phyloP scores from a whole-genome alignment of 1,139 yeast species.

The Arxiozyma slooffiae region DNA sequence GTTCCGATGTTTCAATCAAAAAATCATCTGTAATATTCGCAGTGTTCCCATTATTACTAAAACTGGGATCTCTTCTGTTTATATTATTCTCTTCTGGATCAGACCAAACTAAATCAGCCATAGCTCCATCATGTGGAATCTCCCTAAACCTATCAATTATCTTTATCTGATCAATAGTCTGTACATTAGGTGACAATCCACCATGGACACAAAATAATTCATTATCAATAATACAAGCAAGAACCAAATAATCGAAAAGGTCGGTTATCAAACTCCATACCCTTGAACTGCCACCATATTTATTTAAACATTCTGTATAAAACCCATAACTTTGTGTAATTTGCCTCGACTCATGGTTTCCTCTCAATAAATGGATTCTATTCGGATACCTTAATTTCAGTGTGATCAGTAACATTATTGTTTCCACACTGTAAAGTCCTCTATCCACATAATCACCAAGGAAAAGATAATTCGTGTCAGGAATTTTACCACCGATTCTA shows the following conservation, averaged over 20 bases:
- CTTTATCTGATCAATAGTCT: conserved; percentile 81
- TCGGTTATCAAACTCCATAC: conserved; percentile 91
- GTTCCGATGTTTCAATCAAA: conserved; percentile 31
- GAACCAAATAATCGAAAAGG: conserved; percentile 79
- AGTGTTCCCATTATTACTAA: conserved; percentile 39
- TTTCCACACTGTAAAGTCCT: conserved; percentile 67
- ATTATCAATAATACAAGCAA: conserved; percentile 88
- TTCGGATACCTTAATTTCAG: conserved; percentile 80
- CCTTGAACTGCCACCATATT: conserved; percentile 50
- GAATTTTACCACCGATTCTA: conserved; percentile 81
- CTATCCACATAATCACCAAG: conserved; percentile 88
- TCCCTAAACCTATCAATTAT: conserved; percentile 85
- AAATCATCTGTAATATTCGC: conserved; percentile 22
- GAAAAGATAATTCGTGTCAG: conserved; percentile 84
- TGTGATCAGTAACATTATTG: conserved; percentile 75
- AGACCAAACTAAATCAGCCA: conserved; percentile 98
- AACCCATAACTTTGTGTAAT: conserved; percentile 95
- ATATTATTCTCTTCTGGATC: conserved; percentile 68
- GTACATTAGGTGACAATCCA: conserved; percentile 89
- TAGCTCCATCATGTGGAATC: conserved; percentile 97
- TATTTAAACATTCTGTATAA: conserved; percentile 85
- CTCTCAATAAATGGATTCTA: conserved; percentile 71
- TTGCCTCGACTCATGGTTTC: conserved; percentile 93
- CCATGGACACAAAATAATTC: conserved; percentile 95
- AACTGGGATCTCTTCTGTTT: conserved; percentile 6